These are phyloP conservation scores for Penicillium dipodomyicola DNA, from an alignment of 495 filamentous ascomycete genomes.

Conservation along the genomic window DNA sequence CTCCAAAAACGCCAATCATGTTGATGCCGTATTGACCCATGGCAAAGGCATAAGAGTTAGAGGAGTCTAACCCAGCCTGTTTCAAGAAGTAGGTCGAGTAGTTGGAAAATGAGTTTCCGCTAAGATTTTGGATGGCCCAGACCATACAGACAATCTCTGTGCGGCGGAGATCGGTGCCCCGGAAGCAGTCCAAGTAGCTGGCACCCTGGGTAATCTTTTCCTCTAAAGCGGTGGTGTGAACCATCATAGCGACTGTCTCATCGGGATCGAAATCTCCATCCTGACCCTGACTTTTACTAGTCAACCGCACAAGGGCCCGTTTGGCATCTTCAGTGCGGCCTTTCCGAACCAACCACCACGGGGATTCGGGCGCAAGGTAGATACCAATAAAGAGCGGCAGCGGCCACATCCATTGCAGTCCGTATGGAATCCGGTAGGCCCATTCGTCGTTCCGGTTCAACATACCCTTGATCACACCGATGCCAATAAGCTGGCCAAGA, in stretches of 20 bases:
- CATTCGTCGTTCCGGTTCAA: conserved; percentile 56
- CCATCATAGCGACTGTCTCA: conserved; percentile 82
- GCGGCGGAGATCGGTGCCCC: conserved; percentile 66
- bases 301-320: conserved; percentile 62
- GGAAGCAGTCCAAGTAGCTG: conserved; percentile 74
- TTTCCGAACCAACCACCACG: conserved; percentile 79
- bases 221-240: conserved; percentile 74
- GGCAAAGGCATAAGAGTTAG: conserved; percentile 65
- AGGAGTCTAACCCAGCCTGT: conserved; percentile 62
- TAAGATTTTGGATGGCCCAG: conserved; percentile 81
- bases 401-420: conserved; percentile 85
- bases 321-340: conserved; percentile 68
- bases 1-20: conserved; percentile 67
- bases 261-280: conserved; percentile 67
- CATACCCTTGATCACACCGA: conserved; percentile 70
- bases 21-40: conserved; percentile 75
- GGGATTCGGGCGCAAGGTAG: conserved; percentile 69
- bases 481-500: conserved; percentile 70
- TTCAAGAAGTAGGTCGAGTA: conserved; percentile 79
- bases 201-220: conserved; percentile 65
- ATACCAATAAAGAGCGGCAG: conserved; percentile 70
- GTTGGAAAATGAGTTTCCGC: conserved; percentile 75
- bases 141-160: conserved; percentile 78
- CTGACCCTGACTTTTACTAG: conserved; percentile 45
- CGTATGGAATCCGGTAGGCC: conserved; percentile 69